Percentiles rank a stretch among this genome's conserved stretches.
phyloP scores from a whole-genome alignment of 108 stramenopile genomes.

The Stephanodiscus triporus region DNA sequence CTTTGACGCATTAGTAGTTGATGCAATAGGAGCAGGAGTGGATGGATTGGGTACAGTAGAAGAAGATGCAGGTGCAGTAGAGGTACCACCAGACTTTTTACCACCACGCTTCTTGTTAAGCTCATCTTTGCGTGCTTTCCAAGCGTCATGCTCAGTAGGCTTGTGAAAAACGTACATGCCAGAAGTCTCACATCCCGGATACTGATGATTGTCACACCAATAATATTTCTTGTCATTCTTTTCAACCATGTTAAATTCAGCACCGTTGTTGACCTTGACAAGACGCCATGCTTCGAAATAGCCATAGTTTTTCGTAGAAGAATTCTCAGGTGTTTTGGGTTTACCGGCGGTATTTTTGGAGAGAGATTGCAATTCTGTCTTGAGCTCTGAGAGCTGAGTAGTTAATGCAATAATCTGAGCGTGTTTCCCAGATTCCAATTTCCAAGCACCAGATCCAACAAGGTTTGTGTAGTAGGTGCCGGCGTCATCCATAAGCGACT shows the following conservation, averaged over 20 bases:
- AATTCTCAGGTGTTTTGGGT: no score
- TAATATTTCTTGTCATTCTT: neutral
- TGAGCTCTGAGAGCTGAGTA: neutral
- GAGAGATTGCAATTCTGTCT: neutral
- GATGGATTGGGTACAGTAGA: neutral
- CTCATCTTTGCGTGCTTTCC: neutral
- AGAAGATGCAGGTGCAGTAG: neutral
- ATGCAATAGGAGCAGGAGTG: neutral
- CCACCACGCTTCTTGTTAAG: neutral
- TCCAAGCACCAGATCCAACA: neutral
- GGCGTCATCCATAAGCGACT: neutral
- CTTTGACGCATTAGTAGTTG: neutral
- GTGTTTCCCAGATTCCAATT: neutral
- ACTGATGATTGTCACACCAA: slow-evolving; percentile 1
- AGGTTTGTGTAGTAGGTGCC: neutral
- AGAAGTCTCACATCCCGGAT: no score
- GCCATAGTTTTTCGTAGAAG: no score
- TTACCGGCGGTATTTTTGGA: no score
- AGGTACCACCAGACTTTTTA: neutral
- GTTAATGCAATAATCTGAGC: neutral
- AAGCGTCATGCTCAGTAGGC: neutral
- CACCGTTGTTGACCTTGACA: neutral
- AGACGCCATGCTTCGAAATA: neutral
- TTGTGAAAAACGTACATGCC: neutral
- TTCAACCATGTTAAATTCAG: neutral